Evolutionary conservation across 2,329 filamentous ascomycete genomes (phyloP).

Genomic region (Sarocladiaceae sp.): DNA sequence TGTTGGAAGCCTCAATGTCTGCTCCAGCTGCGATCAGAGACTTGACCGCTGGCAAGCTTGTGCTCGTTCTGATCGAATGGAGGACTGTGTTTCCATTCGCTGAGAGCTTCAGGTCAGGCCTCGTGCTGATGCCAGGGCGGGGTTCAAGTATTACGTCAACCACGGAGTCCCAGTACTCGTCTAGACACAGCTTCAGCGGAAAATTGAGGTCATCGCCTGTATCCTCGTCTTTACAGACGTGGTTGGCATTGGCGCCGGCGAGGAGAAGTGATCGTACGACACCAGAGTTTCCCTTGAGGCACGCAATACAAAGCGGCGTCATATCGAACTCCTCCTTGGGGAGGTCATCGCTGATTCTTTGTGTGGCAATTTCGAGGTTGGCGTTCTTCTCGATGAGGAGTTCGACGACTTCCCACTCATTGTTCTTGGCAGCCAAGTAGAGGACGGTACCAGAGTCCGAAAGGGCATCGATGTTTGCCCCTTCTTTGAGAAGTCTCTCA

Average conservation of each 20-base stretch:
- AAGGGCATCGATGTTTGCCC: conserved; percentile 25
- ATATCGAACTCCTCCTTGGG: conserved; percentile 2
- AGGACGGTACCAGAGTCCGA: neutral
- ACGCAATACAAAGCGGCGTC: conserved; percentile 16
- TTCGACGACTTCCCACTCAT: neutral
- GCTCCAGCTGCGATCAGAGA: neutral
- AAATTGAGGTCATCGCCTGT: neutral
- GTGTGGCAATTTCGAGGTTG: neutral
- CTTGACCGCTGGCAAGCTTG: neutral
- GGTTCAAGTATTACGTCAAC: neutral
- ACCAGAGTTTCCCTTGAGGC: neutral
- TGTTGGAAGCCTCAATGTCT: neutral
- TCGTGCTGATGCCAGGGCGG: neutral
- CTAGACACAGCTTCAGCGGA: neutral
- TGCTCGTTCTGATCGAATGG: neutral
- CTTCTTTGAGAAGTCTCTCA: conserved; percentile 21
- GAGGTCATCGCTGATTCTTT: neutral
- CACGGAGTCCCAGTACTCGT: neutral
- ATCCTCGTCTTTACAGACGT: neutral
- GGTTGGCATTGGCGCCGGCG: conserved; percentile 9
- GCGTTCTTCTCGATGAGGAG: neutral
- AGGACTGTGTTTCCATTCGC: neutral
- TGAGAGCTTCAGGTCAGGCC: neutral
- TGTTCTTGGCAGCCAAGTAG: neutral
- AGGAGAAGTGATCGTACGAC: conserved; percentile 5